phyloP scores from a whole-genome alignment of 2,329 filamentous ascomycete genomes.

The Diaporthe longicolla region DNA sequence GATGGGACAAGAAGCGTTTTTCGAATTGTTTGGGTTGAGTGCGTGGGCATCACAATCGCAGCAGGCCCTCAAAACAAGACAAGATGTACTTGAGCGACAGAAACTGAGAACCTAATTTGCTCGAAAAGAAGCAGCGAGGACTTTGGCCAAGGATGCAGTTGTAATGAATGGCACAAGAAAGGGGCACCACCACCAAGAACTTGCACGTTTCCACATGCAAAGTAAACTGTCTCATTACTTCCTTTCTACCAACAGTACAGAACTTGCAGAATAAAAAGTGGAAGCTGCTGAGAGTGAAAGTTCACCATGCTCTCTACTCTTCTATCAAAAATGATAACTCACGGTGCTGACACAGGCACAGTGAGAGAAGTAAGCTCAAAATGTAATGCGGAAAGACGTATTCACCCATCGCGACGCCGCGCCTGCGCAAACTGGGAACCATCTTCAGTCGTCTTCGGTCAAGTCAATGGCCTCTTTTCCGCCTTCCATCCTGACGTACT shows the following conservation, averaged over 20 bases:
- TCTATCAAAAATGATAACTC: not conserved
- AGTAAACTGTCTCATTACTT: not conserved
- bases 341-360: not conserved
- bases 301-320: not conserved
- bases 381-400: not conserved
- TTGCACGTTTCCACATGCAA: no score
- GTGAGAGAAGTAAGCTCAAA: not conserved
- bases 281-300: no score
- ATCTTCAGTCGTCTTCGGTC: conserved; percentile 33
- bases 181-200: no score
- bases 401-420: not conserved
- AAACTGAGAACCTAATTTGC: no score
- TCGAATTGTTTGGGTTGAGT: not conserved
- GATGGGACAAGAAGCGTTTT: not conserved
- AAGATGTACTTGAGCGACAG: no score
- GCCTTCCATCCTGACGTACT: conserved; percentile 36
- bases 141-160: not conserved
- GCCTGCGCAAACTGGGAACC: not conserved
- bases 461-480: conserved; percentile 41
- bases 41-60: not conserved
- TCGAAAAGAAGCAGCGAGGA: not conserved
- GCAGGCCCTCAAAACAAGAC: not conserved
- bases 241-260: not conserved
- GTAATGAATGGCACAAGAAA: not conserved
- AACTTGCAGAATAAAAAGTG: not conserved